phyloP scores from a whole-genome alignment of 2,329 filamentous ascomycete genomes.

The Zasmidium citrigriseum region DNA sequence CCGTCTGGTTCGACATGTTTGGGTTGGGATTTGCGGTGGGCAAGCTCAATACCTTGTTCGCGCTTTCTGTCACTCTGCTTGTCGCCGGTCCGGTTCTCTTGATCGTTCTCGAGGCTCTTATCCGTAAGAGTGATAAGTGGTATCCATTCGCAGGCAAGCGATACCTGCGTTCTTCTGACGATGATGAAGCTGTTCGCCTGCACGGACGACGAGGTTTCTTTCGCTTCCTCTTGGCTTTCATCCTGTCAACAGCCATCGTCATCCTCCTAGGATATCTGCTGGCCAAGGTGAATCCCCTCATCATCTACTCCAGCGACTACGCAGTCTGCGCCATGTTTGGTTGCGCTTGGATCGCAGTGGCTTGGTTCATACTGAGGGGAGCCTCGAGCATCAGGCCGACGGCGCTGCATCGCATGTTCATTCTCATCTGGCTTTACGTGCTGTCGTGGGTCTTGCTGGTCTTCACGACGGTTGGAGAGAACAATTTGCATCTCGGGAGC shows the following conservation, averaged over 20 bases:
- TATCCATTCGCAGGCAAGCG: constrained; percentile 77
- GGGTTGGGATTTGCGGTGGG: constrained; percentile 78
- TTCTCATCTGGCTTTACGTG: constrained; percentile 79
- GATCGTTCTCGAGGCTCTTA: constrained; percentile 65
- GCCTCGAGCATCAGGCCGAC: constrained; percentile 80
- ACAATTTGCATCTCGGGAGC: constrained; percentile 69
- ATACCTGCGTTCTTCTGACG: constrained; percentile 61
- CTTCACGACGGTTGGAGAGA: constrained; percentile 71
- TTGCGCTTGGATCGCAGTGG: constrained; percentile 74
- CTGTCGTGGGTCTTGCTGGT: constrained; percentile 74
- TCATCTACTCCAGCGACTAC: constrained; percentile 88
- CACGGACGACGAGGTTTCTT: constrained; percentile 81
- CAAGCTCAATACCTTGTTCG: constrained; percentile 79
- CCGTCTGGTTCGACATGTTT: constrained; percentile 94
- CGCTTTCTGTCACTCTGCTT: constrained; percentile 79
- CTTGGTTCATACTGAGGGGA: constrained; percentile 80
- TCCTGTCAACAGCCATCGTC: constrained; percentile 67
- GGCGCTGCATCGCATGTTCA: constrained; percentile 80
- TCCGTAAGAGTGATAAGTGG: constrained; percentile 75
- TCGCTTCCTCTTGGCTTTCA: constrained; percentile 76
- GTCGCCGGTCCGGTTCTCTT: constrained; percentile 72
- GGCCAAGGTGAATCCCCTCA: constrained; percentile 81
- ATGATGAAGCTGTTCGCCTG: constrained; percentile 61
- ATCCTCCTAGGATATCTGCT: constrained; percentile 74
- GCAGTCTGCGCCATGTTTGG: constrained; percentile 84